Conservation (phyloP, 1,284 basidiomycete genomes). For the Microstroma glucosiphilum region DNA sequence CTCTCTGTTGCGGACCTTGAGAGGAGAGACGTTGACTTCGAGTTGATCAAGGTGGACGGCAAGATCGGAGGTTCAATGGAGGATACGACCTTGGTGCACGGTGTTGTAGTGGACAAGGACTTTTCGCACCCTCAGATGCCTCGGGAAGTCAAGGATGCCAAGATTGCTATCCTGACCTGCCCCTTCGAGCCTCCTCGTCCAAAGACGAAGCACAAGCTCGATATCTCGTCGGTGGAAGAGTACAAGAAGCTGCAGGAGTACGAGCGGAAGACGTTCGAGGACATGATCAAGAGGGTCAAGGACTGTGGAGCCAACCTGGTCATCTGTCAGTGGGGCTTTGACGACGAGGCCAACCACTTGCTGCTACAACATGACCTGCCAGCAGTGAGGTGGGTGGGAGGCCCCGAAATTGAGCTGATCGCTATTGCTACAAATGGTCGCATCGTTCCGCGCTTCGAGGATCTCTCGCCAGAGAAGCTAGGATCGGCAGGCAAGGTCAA, state of each 20-base stretch:
- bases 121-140: conserved; percentile 99
- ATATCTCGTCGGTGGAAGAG: conserved; percentile 96
- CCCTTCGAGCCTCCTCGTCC: conserved; percentile 97
- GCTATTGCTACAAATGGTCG: conserved; percentile 97
- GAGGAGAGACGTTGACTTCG: conserved; percentile 91
- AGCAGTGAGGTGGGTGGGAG: conserved; percentile 98
- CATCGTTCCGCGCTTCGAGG: conserved; percentile 96
- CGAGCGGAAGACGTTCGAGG: conserved; percentile 88
- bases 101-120: conserved; percentile 97
- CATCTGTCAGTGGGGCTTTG: conserved; percentile 99
- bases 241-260: conserved; percentile 91
- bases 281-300: conserved; percentile 96
- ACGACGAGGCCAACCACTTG: conserved; percentile 97
- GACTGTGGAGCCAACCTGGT: conserved; percentile 97
- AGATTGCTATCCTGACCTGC: conserved; percentile 93
- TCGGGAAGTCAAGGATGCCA: conserved; percentile 74
- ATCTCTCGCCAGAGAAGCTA: conserved; percentile 82
- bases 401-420: conserved; percentile 97
- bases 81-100: conserved; percentile 85
- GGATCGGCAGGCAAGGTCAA: conserved; percentile 87
- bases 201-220: conserved; percentile 98
- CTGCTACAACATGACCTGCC: conserved; percentile 96
- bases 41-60: conserved; percentile 97
- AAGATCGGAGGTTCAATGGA: conserved; percentile 95
- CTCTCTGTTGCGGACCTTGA: conserved; percentile 90